A percentile compares a stretch with the other conserved stretches of the same genome.
Evolutionary conservation across 257 asterid genomes (phyloP).

Genomic region (Scutellaria minor): DNA sequence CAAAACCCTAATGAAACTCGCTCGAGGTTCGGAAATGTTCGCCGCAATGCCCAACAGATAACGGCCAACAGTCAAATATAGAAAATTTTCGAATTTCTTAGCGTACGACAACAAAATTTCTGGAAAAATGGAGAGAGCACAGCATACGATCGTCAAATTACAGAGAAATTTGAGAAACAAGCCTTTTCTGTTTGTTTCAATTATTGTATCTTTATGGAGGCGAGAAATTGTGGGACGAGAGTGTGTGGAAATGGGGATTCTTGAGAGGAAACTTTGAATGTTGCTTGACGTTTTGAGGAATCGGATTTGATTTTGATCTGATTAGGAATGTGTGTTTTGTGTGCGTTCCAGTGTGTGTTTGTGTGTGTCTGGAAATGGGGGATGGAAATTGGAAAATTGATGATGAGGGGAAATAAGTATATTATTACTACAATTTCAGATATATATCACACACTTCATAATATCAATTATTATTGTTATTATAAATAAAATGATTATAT

Average conservation of each 20-base stretch:
- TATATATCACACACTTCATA: too few relatives aligned
- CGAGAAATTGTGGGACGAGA: conserved; percentile 26
- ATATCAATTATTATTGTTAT: too few relatives aligned
- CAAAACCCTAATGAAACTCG: conserved; percentile 54
- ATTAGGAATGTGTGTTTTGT: conserved; percentile 39
- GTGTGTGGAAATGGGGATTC: conserved; percentile 38
- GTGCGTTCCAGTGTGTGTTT: conserved; percentile 36
- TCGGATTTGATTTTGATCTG: conserved; percentile 52
- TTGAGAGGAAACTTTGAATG: conserved; percentile 37
- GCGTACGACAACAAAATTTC: conserved; percentile 16
- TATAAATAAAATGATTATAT: too few relatives aligned
- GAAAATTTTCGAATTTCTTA: conserved; percentile 23
- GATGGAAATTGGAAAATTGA: conserved; percentile 31
- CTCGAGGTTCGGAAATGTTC: conserved; percentile 29
- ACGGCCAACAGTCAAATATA: conserved; percentile 22
- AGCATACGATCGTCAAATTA: conserved; percentile 44
- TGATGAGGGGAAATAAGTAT: conserved; percentile 18
- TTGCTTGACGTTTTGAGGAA: conserved; percentile 51
- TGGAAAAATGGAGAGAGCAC: conserved; percentile 23
- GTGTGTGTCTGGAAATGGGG: conserved; percentile 41
- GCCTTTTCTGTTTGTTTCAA: not conserved
- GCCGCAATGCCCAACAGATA: conserved; percentile 51
- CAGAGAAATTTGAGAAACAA: conserved; percentile 22
- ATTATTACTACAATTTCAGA: too few relatives aligned
- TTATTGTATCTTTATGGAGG: not conserved